Evolutionary conservation across 208 protist species (phyloP).

Genomic region (Chromosphaera perkinsii): DNA sequence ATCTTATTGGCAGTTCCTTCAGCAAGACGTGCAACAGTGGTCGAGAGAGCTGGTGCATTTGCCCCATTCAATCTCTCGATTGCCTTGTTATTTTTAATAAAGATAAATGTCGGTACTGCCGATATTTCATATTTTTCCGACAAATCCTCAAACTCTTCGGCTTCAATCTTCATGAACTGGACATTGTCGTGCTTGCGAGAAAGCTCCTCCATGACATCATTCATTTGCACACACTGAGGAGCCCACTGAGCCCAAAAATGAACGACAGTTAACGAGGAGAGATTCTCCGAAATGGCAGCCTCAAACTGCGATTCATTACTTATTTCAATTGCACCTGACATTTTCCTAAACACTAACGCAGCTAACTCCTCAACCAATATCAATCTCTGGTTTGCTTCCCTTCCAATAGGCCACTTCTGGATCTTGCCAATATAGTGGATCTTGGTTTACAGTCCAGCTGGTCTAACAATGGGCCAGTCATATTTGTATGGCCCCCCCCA

Average conservation of each 20-base stretch:
- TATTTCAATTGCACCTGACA: not conserved
- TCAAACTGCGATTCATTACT: not conserved
- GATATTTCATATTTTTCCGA: conserved; percentile 25
- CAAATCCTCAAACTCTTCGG: conserved; percentile 25
- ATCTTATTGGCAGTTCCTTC: not conserved
- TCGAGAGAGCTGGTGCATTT: conserved; percentile 12
- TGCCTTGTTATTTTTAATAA: conserved; percentile 25
- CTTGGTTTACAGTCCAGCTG: too few relatives aligned
- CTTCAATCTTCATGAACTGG: conserved; percentile 16
- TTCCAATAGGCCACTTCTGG: too few relatives aligned
- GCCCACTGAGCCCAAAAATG: conserved; percentile 4
- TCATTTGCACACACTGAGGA: not conserved
- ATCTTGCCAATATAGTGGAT: too few relatives aligned
- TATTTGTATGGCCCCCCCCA: too few relatives aligned
- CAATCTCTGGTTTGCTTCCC: too few relatives aligned
- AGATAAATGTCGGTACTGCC: conserved; percentile 31
- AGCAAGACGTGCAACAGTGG: not conserved
- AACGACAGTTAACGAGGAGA: not conserved
- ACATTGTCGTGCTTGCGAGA: not conserved
- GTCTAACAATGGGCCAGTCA: too few relatives aligned
- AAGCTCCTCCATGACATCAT: conserved; percentile 1
- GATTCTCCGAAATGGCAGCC: not conserved
- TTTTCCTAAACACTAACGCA: not conserved
- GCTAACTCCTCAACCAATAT: not conserved
- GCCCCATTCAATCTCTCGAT: conserved; percentile 23